Conservation (phyloP, 176 grass and related monocot species). For the Eleusine indica region DNA sequence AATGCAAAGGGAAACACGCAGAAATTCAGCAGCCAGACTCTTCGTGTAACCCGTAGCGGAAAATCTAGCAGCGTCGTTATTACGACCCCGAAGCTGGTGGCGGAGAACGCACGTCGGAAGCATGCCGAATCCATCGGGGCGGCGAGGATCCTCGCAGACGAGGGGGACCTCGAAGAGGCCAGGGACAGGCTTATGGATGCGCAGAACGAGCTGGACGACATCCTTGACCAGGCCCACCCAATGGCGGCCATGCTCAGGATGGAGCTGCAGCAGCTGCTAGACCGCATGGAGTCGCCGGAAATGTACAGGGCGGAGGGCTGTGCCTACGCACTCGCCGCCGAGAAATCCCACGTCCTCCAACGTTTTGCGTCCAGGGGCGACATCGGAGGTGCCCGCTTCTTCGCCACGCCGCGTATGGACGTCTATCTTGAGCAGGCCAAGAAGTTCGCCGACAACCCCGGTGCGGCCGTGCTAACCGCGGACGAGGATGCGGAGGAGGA, state of each 20-base stretch:
- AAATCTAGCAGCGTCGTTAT: too few species aligned
- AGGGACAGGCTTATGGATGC: constrained; percentile 16
- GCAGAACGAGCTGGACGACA: constrained; percentile 39
- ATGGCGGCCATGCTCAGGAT: constrained; percentile 10
- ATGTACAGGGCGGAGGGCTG: background rate
- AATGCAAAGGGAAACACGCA: background rate
- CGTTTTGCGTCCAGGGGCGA: constrained; percentile 27
- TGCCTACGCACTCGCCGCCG: constrained; percentile 27
- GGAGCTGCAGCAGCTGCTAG: constrained; percentile 25
- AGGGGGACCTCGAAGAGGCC: background rate
- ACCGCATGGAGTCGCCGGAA: constrained; percentile 6
- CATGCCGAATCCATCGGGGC: background rate
- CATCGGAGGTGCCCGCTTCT: background rate
- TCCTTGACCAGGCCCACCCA: background rate
- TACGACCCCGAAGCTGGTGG: background rate
- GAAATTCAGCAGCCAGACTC: background rate
- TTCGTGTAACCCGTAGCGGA: background rate
- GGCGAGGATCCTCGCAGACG: background rate
- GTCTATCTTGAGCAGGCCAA: constrained; percentile 9
- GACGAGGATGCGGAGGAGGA: constrained; percentile 20
- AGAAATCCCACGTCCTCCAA: constrained; percentile 25
- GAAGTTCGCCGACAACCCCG: background rate
- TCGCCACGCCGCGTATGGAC: constrained; percentile 42
- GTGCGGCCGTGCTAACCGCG: background rate
- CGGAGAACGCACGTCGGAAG: background rate